Evolutionary conservation across 352 stramenopile genomes (phyloP).

Genomic region (Pythium sukuiense): DNA sequence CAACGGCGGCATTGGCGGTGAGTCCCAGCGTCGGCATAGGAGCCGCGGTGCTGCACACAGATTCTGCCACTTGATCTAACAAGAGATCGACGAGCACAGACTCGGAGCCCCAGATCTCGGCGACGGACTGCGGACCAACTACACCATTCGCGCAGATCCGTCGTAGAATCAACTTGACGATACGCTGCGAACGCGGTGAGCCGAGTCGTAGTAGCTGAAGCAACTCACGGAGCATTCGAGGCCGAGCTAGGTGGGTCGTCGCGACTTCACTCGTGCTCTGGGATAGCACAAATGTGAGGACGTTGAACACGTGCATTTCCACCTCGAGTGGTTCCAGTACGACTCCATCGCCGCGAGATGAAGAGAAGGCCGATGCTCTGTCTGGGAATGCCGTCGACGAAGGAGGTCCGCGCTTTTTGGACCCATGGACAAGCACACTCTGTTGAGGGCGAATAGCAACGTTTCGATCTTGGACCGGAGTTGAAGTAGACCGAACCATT

Average conservation of each 20-base stretch:
- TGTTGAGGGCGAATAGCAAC: slow-evolving; percentile 38
- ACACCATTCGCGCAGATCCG: slow-evolving; percentile 68
- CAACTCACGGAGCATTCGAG: slow-evolving; percentile 66
- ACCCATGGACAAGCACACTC: slow-evolving; percentile 37
- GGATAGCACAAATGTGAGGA: slow-evolving; percentile 81
- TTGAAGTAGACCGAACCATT: slow-evolving; percentile 83
- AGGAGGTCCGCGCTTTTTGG: slow-evolving; percentile 7
- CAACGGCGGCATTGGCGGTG: slow-evolving; percentile 33
- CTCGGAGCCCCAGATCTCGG: slow-evolving; percentile 73
- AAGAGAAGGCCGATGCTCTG: slow-evolving; percentile 8
- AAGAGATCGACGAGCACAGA: slow-evolving; percentile 82
- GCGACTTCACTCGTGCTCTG: slow-evolving; percentile 67
- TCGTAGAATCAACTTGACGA: slow-evolving; percentile 80
- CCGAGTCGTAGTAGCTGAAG: slow-evolving; percentile 75
- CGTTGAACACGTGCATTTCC: slow-evolving; percentile 65
- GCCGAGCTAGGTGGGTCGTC: slow-evolving; percentile 57
- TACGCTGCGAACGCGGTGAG: slow-evolving; percentile 76
- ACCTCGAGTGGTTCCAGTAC: slow-evolving; percentile 77
- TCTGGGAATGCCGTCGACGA: slow-evolving; percentile 21
- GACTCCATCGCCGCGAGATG: slow-evolving; percentile 20
- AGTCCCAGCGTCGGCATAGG: slow-evolving; percentile 59
- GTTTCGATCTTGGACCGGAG: slow-evolving; percentile 62
- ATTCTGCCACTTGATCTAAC: slow-evolving; percentile 86
- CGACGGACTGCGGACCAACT: slow-evolving; percentile 66
- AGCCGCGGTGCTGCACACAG: slow-evolving; percentile 74